A percentile compares a stretch with the other conserved stretches of the same genome.
These are phyloP conservation scores for Saccharum spontaneum DNA, from an alignment of 176 grass and related monocot species.

Conservation along the genomic window DNA sequence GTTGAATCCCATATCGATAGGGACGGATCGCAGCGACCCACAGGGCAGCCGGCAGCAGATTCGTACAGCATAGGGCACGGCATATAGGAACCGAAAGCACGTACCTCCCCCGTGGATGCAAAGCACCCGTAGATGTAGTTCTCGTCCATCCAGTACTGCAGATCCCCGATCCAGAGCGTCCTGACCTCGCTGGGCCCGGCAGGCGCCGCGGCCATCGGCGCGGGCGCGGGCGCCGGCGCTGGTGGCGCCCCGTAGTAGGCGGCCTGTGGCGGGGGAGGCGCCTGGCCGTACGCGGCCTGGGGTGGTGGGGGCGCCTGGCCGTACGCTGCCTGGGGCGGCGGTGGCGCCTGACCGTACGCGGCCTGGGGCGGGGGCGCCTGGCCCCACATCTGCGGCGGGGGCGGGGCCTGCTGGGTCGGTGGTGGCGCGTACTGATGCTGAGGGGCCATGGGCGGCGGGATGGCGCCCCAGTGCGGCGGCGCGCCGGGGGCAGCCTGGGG, in stretches of 20 bases:
- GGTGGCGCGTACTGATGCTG: conserved; percentile 41
- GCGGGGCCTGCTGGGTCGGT: conserved; percentile 29
- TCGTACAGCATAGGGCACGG: neutral
- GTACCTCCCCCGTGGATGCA: conserved; percentile 59
- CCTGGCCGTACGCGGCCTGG: conserved; percentile 29
- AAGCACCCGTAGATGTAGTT: conserved; percentile 60
- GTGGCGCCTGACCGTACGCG: conserved; percentile 13
- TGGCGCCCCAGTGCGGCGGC: conserved; percentile 63
- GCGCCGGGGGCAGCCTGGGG: neutral
- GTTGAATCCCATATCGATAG: neutral
- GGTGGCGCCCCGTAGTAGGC: conserved; percentile 20
- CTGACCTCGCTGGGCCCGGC: conserved; percentile 42
- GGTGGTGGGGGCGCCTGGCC: conserved; percentile 32
- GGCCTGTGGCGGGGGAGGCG: conserved; percentile 14
- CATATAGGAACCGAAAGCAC: neutral
- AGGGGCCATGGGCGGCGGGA: conserved; percentile 53
- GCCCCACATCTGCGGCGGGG: conserved; percentile 72
- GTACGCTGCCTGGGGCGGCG: conserved; percentile 1
- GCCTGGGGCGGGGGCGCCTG: conserved; percentile 41
- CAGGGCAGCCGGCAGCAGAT: neutral
- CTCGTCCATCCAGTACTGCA: conserved; percentile 87
- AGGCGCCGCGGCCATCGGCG: neutral
- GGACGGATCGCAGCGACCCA: neutral
- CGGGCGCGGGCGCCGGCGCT: neutral
- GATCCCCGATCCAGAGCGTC: conserved; percentile 72